These are phyloP conservation scores for Trypanosoma brucei DNA, from an alignment of 208 protist genomes.

Conservation along the genomic window DNA sequence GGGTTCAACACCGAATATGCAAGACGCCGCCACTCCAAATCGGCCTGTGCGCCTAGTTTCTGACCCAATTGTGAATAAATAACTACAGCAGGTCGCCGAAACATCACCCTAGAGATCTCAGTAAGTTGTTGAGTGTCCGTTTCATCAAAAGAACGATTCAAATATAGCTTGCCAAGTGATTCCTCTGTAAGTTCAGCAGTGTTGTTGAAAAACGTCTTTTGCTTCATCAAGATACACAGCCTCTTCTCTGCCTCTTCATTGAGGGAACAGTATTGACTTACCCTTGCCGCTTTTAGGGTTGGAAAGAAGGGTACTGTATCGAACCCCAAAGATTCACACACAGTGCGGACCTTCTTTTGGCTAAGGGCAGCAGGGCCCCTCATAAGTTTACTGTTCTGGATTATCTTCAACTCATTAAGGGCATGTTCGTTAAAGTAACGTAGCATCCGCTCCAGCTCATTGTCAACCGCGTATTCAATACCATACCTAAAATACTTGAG, in stretches of 20 bases:
- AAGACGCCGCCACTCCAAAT: slow-evolving; percentile 66
- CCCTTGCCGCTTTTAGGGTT: slow-evolving; percentile 37
- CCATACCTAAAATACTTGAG: slow-evolving; percentile 87
- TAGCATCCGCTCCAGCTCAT: slow-evolving; percentile 84
- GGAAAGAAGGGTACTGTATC: slow-evolving; percentile 51
- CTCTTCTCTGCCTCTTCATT: slow-evolving; percentile 16
- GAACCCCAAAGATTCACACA: slow-evolving; percentile 15
- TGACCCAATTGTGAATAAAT: slow-evolving; percentile 84
- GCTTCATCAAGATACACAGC: slow-evolving; percentile 3
- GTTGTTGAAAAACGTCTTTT: slow-evolving; percentile 2
- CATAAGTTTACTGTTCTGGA: slow-evolving; percentile 86
- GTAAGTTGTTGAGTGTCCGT: slow-evolving; percentile 50
- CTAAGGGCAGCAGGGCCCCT: slow-evolving; percentile 64
- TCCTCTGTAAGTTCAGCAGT: too few relatives aligned
- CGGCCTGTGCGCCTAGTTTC: slow-evolving; percentile 67
- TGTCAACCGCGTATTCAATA: slow-evolving; percentile 83
- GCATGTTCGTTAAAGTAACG: slow-evolving; percentile 90
- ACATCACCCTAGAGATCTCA: slow-evolving; percentile 37
- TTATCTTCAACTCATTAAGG: slow-evolving; percentile 85
- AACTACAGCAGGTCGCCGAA: slow-evolving; percentile 70
- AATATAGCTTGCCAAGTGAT: neutral
- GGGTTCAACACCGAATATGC: slow-evolving; percentile 73
- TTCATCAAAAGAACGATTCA: slow-evolving; percentile 26
- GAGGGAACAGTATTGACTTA: slow-evolving; percentile 46
- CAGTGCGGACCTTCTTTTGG: slow-evolving; percentile 10